Evolutionary conservation across 2,329 filamentous ascomycete species (phyloP), one percentile per base, ranked within the genome.

Genomic region (Didymella pomorum): DNA sequence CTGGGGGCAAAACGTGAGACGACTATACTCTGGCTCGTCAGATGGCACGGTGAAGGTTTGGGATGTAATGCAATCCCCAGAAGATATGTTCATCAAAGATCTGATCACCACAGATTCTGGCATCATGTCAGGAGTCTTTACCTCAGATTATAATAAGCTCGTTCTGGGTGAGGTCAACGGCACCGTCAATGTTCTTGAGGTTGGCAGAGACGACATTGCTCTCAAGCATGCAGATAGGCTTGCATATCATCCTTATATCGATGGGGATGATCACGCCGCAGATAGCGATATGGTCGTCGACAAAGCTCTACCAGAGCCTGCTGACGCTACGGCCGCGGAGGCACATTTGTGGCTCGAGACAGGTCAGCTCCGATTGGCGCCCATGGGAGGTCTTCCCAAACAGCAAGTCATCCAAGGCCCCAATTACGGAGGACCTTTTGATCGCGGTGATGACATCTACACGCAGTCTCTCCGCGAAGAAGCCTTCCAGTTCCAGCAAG

Each of bases 31-130:
- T 23, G 86, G 86, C 16, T 84, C 83, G 6, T 87, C 86, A 4
- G 86, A 89, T 67, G 86, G 86, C 3, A 74, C 83, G 0, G 74
- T 89, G 37, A 87, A 87, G 58, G 76, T 78, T 3, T 89, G 86
- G 86, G 81, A 88, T 67, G 81, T 86, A 2, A 80, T 82, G 43
- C 78, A 79, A 10, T 78, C 83, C 1, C 70, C 79, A 0, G 78
- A 83, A 43, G 81, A 87, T 70, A 79, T 79, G 0, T 79, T 82
- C 31, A 72, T 86, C 21, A 76, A 79, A n/a, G 81, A 88, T 58
- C 71, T 84, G 1, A 77, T 79, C 1, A 76, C 71, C 0, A 73
- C 85, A 10, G 67, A 80, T 4, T 82, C 84, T 3, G 85, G 83
- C 2, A 79, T 88, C 44, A 86, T 86, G 80, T 83, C 82, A 12